Evolutionary conservation across 2,329 filamentous ascomycete species (phyloP).

Genomic region (Arthrobotrys pseudoclavata): DNA sequence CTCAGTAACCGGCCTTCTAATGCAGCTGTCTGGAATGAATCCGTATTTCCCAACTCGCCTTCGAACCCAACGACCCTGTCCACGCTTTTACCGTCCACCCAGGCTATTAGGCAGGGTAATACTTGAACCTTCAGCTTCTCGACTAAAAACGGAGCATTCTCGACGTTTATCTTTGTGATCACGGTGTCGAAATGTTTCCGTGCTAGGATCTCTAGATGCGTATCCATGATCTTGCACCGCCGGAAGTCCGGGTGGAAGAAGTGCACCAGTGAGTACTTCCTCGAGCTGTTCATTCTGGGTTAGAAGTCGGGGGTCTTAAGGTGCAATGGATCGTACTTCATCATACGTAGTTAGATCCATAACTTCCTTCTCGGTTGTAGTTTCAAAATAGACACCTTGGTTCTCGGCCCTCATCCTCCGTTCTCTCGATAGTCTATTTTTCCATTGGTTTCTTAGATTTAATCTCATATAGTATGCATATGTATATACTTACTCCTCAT

Average conservation of each 20-base stretch:
- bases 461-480: not conserved
- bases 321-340: not conserved
- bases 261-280: conserved; percentile 66
- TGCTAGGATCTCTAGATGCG: conserved; percentile 68
- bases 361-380: conserved; percentile 73
- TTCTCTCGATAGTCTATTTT: conserved; percentile 67
- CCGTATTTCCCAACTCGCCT: conserved; percentile 70
- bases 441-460: not conserved
- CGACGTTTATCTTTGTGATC: conserved; percentile 73
- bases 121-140: conserved; percentile 73
- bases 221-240: conserved; percentile 67
- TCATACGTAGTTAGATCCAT: conserved; percentile 69
- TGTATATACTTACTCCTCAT: conserved; percentile 67
- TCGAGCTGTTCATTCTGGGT: conserved; percentile 47
- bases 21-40: conserved; percentile 71
- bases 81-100: conserved; percentile 71
- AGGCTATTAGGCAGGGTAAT: conserved; percentile 73
- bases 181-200: conserved; percentile 73
- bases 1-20: conserved; percentile 70
- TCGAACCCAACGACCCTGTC: conserved; percentile 74
- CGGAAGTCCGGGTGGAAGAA: conserved; percentile 68
- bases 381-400: conserved; percentile 71
- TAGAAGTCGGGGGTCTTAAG: not conserved
- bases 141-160: conserved; percentile 74
- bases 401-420: conserved; percentile 70